These are phyloP conservation scores for Cercospora citrullina DNA, from an alignment of 2,329 filamentous ascomycete genomes.

Conservation along the genomic window DNA sequence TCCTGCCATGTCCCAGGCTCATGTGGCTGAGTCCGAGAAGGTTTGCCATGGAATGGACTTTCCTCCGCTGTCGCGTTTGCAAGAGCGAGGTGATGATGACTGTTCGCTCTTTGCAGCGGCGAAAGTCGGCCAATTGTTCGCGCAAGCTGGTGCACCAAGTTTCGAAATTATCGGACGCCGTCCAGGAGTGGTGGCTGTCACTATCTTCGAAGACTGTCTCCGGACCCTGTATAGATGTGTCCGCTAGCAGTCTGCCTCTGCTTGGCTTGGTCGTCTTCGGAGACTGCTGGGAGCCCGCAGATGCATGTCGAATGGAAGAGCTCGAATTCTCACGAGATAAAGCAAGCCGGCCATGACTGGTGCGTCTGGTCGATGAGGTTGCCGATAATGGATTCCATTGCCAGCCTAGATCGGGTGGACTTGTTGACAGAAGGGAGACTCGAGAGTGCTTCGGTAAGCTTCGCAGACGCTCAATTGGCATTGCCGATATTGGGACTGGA, in stretches of 20 bases:
- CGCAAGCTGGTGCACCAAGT: slow-evolving; percentile 17
- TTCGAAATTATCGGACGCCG: slow-evolving; percentile 20
- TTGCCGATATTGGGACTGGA: neutral
- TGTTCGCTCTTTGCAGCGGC: slow-evolving; percentile 14
- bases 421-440: slow-evolving; percentile 6
- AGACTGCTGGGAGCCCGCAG: neutral
- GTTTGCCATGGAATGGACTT: slow-evolving; percentile 25
- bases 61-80: slow-evolving; percentile 20
- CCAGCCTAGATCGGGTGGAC: slow-evolving; percentile 10
- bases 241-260: slow-evolving; percentile 18
- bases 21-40: slow-evolving; percentile 24
- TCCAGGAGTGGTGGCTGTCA: slow-evolving; percentile 27
- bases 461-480: neutral
- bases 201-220: slow-evolving; percentile 23
- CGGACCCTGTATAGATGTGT: slow-evolving; percentile 10
- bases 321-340: neutral
- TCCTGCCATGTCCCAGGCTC: slow-evolving; percentile 21
- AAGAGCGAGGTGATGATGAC: slow-evolving; percentile 21
- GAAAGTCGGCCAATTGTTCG: slow-evolving; percentile 19
- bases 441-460: slow-evolving; percentile 6
- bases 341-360: slow-evolving; percentile 4
- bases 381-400: neutral
- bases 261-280: neutral
- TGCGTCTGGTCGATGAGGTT: neutral
- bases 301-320: neutral